These are phyloP conservation scores for Fistulinella prunicolor DNA, from an alignment of 768 basidiomycete genomes.

Conservation along the genomic window DNA sequence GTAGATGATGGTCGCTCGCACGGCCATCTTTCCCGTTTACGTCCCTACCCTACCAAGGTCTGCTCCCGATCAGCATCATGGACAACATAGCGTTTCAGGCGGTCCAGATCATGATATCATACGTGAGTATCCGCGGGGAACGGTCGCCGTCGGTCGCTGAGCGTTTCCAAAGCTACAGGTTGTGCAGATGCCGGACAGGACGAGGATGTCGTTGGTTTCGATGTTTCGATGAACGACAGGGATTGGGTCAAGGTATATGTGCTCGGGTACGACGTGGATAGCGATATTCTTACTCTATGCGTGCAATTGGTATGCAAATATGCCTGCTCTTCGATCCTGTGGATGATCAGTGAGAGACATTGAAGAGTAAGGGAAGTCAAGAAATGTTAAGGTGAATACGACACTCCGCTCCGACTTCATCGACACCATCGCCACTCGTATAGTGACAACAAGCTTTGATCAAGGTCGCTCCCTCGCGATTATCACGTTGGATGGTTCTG, in stretches of 20 bases:
- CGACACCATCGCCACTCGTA: too few species aligned
- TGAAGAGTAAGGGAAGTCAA: too few species aligned
- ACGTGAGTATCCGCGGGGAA: slow-evolving; percentile 80
- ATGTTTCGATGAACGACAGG: slow-evolving; percentile 56
- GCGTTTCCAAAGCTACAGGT: slow-evolving; percentile 97
- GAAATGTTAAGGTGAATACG: slow-evolving; percentile 50
- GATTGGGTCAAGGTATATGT: background rate
- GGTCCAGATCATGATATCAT: slow-evolving; percentile 98
- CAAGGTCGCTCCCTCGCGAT: too few species aligned
- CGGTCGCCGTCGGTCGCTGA: slow-evolving; percentile 82
- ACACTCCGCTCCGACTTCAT: too few species aligned
- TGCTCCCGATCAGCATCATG: slow-evolving; percentile 92
- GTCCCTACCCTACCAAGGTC: slow-evolving; percentile 86
- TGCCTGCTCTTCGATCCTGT: slow-evolving; percentile 76
- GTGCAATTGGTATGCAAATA: slow-evolving; percentile 86
- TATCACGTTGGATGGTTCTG: too few species aligned
- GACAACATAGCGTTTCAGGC: slow-evolving; percentile 81
- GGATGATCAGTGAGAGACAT: too few species aligned
- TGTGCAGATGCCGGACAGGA: slow-evolving; percentile 88
- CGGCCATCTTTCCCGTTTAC: slow-evolving; percentile 73
- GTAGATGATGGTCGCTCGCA: slow-evolving; percentile 9
- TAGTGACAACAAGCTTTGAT: too few species aligned
- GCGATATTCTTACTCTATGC: slow-evolving; percentile 62
- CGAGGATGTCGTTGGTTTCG: slow-evolving; percentile 94
- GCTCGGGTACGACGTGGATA: too few species aligned